Percentiles rank a stretch among this genome's conserved stretches.
These are phyloP conservation scores for Colletotrichum tropicale DNA, from an alignment of 2,329 filamentous ascomycete species.

Conservation along the genomic window DNA sequence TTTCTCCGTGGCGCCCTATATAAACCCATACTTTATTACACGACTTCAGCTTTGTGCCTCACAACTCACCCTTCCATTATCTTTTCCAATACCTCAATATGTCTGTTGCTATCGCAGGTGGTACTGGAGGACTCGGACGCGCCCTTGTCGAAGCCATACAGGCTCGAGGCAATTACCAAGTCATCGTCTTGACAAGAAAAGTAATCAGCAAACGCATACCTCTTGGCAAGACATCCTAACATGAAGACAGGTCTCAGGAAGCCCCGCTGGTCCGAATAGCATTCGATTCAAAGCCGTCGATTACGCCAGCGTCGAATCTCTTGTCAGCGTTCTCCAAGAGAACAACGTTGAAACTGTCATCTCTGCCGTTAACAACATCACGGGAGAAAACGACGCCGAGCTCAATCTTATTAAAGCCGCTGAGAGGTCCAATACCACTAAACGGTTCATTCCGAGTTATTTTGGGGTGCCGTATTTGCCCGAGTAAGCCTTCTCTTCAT, in stretches of 20 bases:
- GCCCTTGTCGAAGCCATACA: slow-evolving; percentile 49
- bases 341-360: slow-evolving; percentile 48
- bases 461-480: slow-evolving; percentile 38
- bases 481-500: slow-evolving; percentile 26
- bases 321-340: slow-evolving; percentile 28
- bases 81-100: neutral
- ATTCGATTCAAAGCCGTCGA: slow-evolving; percentile 27
- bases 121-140: slow-evolving; percentile 46
- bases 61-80: neutral
- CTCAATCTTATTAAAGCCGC: slow-evolving; percentile 47
- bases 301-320: slow-evolving; percentile 25
- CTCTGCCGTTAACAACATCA: slow-evolving; percentile 37
- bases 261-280: slow-evolving; percentile 20
- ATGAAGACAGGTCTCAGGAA: slow-evolving; percentile 9
- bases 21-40: neutral
- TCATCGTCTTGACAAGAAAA: slow-evolving; percentile 36
- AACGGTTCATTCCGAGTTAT: slow-evolving; percentile 47
- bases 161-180: slow-evolving; percentile 34
- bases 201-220: too few relatives aligned
- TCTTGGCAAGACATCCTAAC: neutral
- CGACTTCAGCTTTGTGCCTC: neutral
- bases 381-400: slow-evolving; percentile 28
- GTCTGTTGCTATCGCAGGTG: slow-evolving; percentile 48
- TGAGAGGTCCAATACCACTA: slow-evolving; percentile 37
- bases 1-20: fast-evolving